Conservation (phyloP, 306 rosid genomes). For the Vigna mungo region DNA sequence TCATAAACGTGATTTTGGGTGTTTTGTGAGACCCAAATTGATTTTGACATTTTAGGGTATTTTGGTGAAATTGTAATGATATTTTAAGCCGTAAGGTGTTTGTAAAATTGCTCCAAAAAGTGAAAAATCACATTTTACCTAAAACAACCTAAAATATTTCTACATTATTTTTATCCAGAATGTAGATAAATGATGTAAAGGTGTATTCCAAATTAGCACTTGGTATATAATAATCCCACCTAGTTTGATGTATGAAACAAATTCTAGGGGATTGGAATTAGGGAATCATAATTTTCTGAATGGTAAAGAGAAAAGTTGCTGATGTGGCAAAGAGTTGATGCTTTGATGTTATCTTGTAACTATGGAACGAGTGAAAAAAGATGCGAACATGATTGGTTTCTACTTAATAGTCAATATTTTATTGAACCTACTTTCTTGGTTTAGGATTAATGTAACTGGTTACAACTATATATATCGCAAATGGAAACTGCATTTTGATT, state of each 20-base stretch:
- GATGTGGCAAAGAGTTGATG: constrained; percentile 47
- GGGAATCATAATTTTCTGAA: too few species aligned
- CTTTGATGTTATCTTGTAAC: constrained; percentile 64
- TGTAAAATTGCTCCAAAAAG: too few species aligned
- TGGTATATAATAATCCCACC: too few species aligned
- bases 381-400: constrained; percentile 48
- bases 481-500: constrained; percentile 39
- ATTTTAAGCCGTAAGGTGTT: too few species aligned
- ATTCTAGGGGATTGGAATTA: neutral
- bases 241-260: neutral
- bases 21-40: neutral
- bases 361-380: constrained; percentile 59
- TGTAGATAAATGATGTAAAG: too few species aligned
- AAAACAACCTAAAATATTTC: too few species aligned
- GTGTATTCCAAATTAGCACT: too few species aligned
- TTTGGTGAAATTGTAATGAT: neutral
- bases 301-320: constrained; percentile 43
- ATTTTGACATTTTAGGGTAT: neutral
- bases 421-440: constrained; percentile 16
- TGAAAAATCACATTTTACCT: too few species aligned
- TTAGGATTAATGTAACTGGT: constrained; percentile 18
- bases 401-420: neutral
- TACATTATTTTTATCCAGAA: too few species aligned
- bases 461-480: constrained; percentile 36
- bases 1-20: constrained; percentile 27